Base-by-base conservation (phyloP, 805 yeast species). In the Lachancea quebecensis region DNA sequence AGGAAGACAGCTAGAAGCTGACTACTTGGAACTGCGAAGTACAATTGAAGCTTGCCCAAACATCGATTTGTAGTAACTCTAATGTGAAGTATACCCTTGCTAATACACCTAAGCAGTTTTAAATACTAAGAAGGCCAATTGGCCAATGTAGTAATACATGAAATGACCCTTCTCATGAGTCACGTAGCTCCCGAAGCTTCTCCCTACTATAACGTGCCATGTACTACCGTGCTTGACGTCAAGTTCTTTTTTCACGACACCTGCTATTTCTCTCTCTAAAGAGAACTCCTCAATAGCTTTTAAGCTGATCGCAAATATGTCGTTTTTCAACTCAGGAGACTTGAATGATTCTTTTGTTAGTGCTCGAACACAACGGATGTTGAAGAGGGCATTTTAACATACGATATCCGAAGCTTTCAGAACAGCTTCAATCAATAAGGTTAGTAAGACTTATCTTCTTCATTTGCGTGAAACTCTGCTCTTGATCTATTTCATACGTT, bases 151-250 rank as follows among this genome's bases (percentile, higher is more conserved):
- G 57, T 79, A 82, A 57, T 85, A 85, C 10, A 79, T 69, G 56
- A 85, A 85, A 55, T 71, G 72, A 1, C 89, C 90, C 52, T 78
- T 78, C 62, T 84, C 86, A 58, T 85, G 93, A 10, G 90, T 81
- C 15, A 85, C 88, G 59, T 81, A 83, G 40, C 84, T 76, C 3
- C 93, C 91, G 64, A 85, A 85, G 54, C 80, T 81, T 61, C 78
- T 81, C 10, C 93, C 95, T 43, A 83, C 89, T 41, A 85, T 74
- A 2, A 82, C 86, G 60, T 85, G 91, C 95, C 93, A 85, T 34
- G 86, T 77, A 27, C 79, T 74, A 0, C 90, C 91, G 48, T 72
- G 76, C 38, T 70, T 62, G 39, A 73, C 71, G 59, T 85, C 93
- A 62, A 84, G 62, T 41, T 71, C 71, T 53, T 81, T 81, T 67